A percentile compares a stretch with the other conserved stretches of the same genome.
Conservation (phyloP, 306 rosid species). For the Ammopiptanthus mongolicus region DNA sequence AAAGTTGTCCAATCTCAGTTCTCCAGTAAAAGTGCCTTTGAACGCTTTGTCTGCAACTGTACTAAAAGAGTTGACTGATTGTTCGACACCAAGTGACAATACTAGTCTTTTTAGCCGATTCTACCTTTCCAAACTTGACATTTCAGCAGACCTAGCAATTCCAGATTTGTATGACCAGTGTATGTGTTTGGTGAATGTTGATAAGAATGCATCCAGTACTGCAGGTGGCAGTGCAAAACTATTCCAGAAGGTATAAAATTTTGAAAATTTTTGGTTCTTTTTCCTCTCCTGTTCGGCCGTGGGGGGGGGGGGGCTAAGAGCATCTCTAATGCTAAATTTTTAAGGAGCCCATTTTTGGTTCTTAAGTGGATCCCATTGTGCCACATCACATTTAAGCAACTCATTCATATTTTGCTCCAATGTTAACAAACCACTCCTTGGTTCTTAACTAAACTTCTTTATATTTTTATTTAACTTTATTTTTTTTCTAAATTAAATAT, state of each 20-base stretch:
- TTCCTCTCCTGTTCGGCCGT: neutral
- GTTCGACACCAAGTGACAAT: constrained; percentile 35
- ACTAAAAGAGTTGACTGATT: constrained; percentile 40
- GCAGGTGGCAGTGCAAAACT: constrained; percentile 36
- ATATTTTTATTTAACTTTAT: too few relatives aligned
- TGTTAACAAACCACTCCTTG: too few relatives aligned
- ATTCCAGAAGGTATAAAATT: constrained; percentile 50
- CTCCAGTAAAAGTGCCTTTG: constrained; percentile 51
- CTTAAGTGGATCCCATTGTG: too few relatives aligned
- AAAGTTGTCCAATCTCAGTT: constrained; percentile 36
- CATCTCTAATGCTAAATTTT: too few relatives aligned
- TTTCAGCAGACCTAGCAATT: constrained; percentile 56
- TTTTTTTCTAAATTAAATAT: too few relatives aligned
- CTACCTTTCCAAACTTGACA: constrained; percentile 88
- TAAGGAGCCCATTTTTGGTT: too few relatives aligned
- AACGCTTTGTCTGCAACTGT: constrained; percentile 30
- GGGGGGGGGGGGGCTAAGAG: neutral
- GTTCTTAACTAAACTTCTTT: too few relatives aligned
- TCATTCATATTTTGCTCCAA: too few relatives aligned
- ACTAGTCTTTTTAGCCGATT: constrained; percentile 47
- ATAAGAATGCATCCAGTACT: constrained; percentile 36
- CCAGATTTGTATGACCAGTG: constrained; percentile 73
- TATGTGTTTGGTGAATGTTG: constrained; percentile 44
- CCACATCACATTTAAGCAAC: too few relatives aligned
- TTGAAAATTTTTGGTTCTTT: neutral